Conservation (phyloP, 1,139 yeast genomes). For the Arxiozyma bovina region DNA sequence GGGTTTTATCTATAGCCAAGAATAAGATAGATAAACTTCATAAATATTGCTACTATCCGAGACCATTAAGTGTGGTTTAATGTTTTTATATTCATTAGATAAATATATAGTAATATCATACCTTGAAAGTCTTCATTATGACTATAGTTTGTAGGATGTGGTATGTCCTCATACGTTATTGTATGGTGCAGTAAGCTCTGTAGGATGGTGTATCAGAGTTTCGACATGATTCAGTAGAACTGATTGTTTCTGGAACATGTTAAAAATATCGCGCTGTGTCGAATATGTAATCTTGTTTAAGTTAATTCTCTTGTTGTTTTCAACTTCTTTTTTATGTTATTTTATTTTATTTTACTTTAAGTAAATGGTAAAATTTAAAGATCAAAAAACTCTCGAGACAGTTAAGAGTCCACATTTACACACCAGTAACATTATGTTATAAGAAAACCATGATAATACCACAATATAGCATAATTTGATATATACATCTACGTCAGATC, state of each 20-base stretch:
- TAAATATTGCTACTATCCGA: no score
- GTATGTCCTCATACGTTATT: not conserved
- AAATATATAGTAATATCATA: no score
- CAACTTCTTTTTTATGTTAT: no score
- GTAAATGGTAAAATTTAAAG: not conserved
- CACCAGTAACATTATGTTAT: not conserved
- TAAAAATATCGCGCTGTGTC: no score
- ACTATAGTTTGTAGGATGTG: not conserved
- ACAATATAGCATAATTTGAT: no score
- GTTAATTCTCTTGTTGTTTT: no score
- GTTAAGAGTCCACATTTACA: not conserved
- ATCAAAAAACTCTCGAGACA: not conserved
- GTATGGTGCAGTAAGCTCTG: not conserved
- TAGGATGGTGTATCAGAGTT: no score
- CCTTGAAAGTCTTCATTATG: not conserved
- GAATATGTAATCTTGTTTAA: no score
- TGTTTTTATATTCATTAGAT: not conserved
- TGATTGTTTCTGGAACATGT: no score
- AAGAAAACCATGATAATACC: no score
- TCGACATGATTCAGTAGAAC: no score
- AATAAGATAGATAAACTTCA: not conserved
- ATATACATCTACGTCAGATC: not conserved
- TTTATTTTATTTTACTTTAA: no score
- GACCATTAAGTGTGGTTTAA: not conserved
- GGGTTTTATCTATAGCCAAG: not conserved